These are phyloP conservation scores for Aspergillus ochraceoroseus DNA, from an alignment of 2,329 filamentous ascomycete genomes.

Conservation along the genomic window DNA sequence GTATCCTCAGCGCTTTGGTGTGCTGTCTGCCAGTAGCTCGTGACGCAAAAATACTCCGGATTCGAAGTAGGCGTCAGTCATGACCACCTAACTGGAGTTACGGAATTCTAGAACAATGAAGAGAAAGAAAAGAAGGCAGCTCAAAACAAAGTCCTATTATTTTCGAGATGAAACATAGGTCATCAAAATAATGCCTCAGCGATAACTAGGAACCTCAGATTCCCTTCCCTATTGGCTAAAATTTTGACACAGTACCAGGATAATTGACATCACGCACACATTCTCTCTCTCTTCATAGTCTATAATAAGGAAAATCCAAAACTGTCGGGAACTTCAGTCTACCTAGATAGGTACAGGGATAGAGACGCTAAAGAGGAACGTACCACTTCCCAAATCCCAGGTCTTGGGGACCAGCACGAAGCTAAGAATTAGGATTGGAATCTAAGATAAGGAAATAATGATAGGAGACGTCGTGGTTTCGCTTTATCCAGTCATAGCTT, in stretches of 20 bases:
- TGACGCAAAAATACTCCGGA: too few relatives aligned
- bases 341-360: not conserved
- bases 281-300: not conserved
- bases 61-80: too few relatives aligned
- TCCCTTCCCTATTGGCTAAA: not conserved
- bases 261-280: not conserved
- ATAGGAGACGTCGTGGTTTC: too few relatives aligned
- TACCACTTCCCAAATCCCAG: constrained; percentile 1
- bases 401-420: constrained; percentile 3
- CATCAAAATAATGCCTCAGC: constrained; percentile 4
- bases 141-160: too few relatives aligned
- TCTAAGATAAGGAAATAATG: constrained; percentile 5
- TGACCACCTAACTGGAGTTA: too few relatives aligned
- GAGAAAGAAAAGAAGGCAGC: too few relatives aligned
- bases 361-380: not conserved
- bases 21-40: too few relatives aligned
- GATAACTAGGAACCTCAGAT: not conserved
- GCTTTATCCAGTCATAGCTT: constrained; percentile 2
- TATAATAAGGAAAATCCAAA: too few relatives aligned
- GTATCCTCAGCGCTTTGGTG: too few relatives aligned
- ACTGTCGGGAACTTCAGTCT: too few relatives aligned
- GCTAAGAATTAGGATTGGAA: constrained; percentile 1
- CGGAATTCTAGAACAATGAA: too few relatives aligned
- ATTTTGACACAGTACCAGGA: not conserved
- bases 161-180: constrained; percentile 5